Evolutionary conservation across 176 grass and related monocot species (phyloP), one percentile per base, ranked within the genome.

Genomic region (Eragrostis curvula): DNA sequence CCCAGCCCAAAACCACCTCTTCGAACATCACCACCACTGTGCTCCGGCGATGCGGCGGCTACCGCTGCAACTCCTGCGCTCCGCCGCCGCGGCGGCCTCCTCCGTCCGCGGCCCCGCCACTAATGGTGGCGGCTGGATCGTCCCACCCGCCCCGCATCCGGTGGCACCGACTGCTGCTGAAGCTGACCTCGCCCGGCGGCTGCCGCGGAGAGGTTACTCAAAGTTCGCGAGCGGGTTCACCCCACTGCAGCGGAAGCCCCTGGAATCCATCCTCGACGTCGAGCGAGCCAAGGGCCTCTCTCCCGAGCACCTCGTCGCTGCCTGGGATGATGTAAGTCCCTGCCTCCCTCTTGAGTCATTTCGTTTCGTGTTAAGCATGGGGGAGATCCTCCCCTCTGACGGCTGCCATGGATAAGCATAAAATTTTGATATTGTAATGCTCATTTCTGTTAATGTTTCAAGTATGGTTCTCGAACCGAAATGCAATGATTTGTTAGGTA

Each of bases 171-270:
- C 61, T 5, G 47, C 55, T 10, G 56, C 47, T 12, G 85, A 70
- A 52, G 74, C 70, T 36, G 85, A 74, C 24, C 86, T 79, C 78
- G 16, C 70, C 49, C 41, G 83, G 60, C 81, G 82, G 69, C 57
- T 64, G n/a, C 81, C 66, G 52, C 70, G 81, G 58, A 86, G 92
- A 69, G 84, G 72, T 1, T 88, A 85, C 77, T 97, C 92, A 52
- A 72, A 45, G 66, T 98, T 98, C 44, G 90, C 92, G 14, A 88
- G 84, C 20, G 96, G 96, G 48, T 98, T 95, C 88, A 85, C 88
- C 28, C 96, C 92, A 12, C 91, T 98, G 48, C 42, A 95, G 71
- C 79, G 85, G 5, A 93, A 95, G 61, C 61, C 77, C 7, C 46
- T 79, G 61, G 81, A 70, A 49, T 98, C 92, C 68, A 95, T 98